Base-by-base conservation (phyloP, 768 basidiomycete species). In the Leccinum rimulosum region DNA sequence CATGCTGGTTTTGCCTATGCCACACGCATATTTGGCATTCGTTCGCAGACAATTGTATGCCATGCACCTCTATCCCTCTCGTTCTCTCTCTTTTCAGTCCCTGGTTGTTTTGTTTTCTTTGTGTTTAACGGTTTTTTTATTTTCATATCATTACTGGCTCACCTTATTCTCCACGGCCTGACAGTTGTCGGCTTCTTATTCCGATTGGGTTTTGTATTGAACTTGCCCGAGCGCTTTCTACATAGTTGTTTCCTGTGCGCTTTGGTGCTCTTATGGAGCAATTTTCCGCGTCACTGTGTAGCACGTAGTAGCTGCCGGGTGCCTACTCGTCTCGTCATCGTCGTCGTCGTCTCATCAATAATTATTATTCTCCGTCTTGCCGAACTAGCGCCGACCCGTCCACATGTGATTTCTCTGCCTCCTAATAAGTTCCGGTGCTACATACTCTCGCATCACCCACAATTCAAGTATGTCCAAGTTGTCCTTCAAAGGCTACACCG, bases 401-500 rank as follows among this genome's bases (percentile, higher is more conserved):
- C 27, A 27, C 63, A 64, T 47, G 63, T 65, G 64, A 65, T 65
- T 45, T 65, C 27, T 22, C 27, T 7, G 1, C 17, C 40, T 53
- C 40, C 38, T 36, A 12, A 55, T 30, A 28, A 43, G n/a, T 11
- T 33, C 33, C 33, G 33, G 17, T 15, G 33, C 5, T 14, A 38
- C 15, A 2, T 38, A 17, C 36, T 38, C 36, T 38, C 36, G 36
- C 5, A 12, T 11, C 27, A 28, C 25, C 15, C 53, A 28, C 17
- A 10, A 25, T 27, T 27, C 14, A 49, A 49, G 43, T 11, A 74
- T 61, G 84, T 74, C 82, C 43, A 45, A 12, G 38, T 74, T 88
- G 10, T 89, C 87, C 3, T 96, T 93, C 81, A 86, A 89, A 74
- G 87, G 87, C 57, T 91, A 95, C 55, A 93, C 91, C n/a, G 91